A percentile compares a stretch with the other conserved stretches of the same genome.
Conservation (phyloP, 352 stramenopile species). For the Thalassiosira hispida region DNA sequence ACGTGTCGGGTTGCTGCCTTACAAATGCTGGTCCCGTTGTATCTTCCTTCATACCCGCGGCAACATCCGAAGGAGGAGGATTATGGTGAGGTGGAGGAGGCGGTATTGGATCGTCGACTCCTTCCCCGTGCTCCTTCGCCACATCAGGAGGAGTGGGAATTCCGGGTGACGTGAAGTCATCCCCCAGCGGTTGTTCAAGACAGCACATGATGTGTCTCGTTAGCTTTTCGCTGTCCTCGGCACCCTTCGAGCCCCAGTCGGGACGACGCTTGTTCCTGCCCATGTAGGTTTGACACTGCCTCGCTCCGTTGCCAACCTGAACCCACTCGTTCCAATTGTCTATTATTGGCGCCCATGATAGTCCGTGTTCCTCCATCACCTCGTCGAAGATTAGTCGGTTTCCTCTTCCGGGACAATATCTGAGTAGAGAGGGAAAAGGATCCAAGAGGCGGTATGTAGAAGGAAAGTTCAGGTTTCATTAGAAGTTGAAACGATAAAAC, state of each 20-base stretch:
- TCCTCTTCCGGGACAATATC: conserved; percentile 36
- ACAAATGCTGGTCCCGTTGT: not conserved
- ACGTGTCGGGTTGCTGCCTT: not conserved
- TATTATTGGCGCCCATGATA: conserved; percentile 37
- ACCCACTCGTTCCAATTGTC: conserved; percentile 40
- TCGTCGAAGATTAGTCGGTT: conserved; percentile 37
- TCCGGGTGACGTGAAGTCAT: not conserved
- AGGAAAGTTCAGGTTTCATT: not conserved
- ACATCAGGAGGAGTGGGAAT: not conserved
- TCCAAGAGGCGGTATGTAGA: not conserved
- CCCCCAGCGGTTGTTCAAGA: conserved; percentile 22
- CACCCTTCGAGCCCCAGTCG: conserved; percentile 2
- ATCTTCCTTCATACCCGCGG: conserved; percentile 4
- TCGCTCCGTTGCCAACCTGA: conserved; percentile 25
- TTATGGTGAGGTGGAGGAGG: not conserved
- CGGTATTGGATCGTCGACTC: conserved; percentile 4
- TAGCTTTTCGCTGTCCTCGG: conserved; percentile 8
- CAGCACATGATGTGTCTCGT: conserved; percentile 49
- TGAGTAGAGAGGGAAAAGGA: not conserved
- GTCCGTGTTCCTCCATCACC: conserved; percentile 29
- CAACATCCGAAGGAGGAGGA: not conserved
- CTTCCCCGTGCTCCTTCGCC: not conserved
- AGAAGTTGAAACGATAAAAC: not conserved
- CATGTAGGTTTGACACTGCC: conserved; percentile 22
- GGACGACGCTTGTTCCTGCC: conserved; percentile 7